Conservation (phyloP, 495 filamentous ascomycete species). For the Aspergillus taichungensis region DNA sequence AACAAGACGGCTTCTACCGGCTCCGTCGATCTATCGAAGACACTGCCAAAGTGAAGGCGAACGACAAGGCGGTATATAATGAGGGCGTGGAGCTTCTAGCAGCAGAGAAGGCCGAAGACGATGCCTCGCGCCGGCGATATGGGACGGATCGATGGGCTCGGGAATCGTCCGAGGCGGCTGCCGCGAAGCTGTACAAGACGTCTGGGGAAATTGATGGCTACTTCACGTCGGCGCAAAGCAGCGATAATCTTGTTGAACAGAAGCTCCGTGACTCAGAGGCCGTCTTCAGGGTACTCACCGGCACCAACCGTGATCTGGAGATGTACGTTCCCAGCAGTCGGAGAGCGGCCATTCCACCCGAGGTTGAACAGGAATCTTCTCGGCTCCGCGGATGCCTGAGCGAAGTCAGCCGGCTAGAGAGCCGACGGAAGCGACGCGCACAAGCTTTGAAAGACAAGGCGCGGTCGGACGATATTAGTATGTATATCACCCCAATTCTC, state of each 20-base stretch:
- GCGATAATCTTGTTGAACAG: constrained; percentile 68
- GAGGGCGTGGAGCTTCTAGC: constrained; percentile 71
- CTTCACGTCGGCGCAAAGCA: constrained; percentile 73
- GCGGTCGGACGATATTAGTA: constrained; percentile 82
- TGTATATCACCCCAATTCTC: constrained; percentile 9
- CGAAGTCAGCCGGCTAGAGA: constrained; percentile 75
- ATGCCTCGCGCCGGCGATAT: constrained; percentile 62
- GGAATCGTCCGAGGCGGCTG: constrained; percentile 57
- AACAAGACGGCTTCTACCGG: constrained; percentile 73
- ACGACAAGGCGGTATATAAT: constrained; percentile 63
- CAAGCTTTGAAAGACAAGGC: constrained; percentile 68
- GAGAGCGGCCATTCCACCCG: constrained; percentile 64
- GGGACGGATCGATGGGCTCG: constrained; percentile 84
- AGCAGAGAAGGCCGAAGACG: constrained; percentile 77
- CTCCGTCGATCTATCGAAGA: constrained; percentile 73
- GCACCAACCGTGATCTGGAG: constrained; percentile 69
- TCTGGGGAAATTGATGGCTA: constrained; percentile 77
- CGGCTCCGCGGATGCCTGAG: constrained; percentile 68
- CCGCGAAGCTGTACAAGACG: constrained; percentile 65
- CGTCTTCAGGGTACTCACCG: constrained; percentile 63
- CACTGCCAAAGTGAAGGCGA: constrained; percentile 73
- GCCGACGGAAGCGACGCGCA: constrained; percentile 62
- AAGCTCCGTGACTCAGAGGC: constrained; percentile 72
- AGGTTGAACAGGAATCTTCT: constrained; percentile 68
- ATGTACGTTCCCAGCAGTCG: constrained; percentile 84